These are phyloP conservation scores for Fennellomyces sp. DNA, from an alignment of 371 early-diverging fungal genomes.

Conservation along the genomic window DNA sequence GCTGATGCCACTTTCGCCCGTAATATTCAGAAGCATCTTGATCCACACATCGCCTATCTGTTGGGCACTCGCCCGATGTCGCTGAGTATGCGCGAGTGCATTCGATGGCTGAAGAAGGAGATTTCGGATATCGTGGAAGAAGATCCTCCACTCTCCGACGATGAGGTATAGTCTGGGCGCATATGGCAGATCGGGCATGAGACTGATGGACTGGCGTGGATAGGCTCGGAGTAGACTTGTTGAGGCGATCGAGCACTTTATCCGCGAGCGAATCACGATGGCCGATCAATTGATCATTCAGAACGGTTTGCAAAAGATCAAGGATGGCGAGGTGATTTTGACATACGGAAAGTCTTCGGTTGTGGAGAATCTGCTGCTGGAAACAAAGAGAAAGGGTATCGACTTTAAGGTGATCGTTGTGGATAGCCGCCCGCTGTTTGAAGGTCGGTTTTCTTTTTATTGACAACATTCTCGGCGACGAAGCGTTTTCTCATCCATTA, in stretches of 20 bases:
- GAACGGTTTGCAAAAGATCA: slow-evolving; percentile 85
- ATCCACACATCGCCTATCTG: slow-evolving; percentile 90
- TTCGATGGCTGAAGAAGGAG: slow-evolving; percentile 89
- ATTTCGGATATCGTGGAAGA: slow-evolving; percentile 67
- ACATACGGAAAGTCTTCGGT: slow-evolving; percentile 89
- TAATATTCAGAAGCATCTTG: slow-evolving; percentile 81
- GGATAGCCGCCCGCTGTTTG: slow-evolving; percentile 89
- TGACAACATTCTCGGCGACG: no score
- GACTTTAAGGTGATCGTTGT: slow-evolving; percentile 92
- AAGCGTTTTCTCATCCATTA: no score
- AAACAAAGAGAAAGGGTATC: slow-evolving; percentile 77
- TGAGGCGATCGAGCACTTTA: slow-evolving; percentile 84
- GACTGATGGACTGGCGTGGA: background rate
- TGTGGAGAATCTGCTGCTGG: slow-evolving; percentile 76
- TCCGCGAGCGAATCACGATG: slow-evolving; percentile 87
- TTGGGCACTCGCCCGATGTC: slow-evolving; percentile 84
- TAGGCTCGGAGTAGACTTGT: slow-evolving; percentile 56
- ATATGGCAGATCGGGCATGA: no score
- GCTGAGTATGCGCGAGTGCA: slow-evolving; percentile 93
- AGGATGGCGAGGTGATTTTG: slow-evolving; percentile 93
- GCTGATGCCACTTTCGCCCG: slow-evolving; percentile 81
- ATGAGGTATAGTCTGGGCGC: slow-evolving; percentile 63
- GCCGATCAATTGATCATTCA: slow-evolving; percentile 84
- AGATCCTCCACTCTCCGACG: slow-evolving; percentile 74
- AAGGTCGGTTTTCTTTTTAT: slow-evolving; percentile 57